phyloP scores from a whole-genome alignment of 2,329 filamentous ascomycete genomes.

The Diplodia intermedia region DNA sequence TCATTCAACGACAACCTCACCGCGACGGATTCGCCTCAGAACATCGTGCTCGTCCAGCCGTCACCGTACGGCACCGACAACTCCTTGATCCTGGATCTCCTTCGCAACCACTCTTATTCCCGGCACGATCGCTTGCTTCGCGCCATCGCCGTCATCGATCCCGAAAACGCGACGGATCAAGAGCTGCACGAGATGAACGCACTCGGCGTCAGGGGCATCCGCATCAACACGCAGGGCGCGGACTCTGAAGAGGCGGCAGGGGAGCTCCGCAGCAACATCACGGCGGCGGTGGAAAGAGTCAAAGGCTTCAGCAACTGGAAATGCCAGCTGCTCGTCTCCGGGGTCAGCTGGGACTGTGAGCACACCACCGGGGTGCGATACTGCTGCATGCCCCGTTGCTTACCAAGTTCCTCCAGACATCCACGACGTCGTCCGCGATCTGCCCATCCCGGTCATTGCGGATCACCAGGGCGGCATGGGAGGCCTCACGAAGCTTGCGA shows the following conservation, averaged over 20 bases:
- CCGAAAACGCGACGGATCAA: background rate
- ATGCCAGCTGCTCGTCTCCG: background rate
- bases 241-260: background rate
- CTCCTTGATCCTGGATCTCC: background rate
- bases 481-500: background rate
- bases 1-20: background rate
- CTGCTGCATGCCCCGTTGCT: background rate
- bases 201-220: background rate
- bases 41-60: constrained; percentile 10
- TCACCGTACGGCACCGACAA: constrained; percentile 12
- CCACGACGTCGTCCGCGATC: background rate
- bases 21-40: background rate
- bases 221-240: background rate
- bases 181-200: background rate
- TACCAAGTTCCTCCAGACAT: background rate
- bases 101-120: background rate
- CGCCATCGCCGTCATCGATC: constrained; percentile 9
- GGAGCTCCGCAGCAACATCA: background rate
- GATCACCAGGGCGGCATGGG: constrained; percentile 11
- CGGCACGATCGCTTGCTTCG: background rate
- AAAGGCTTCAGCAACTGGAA: background rate
- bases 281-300: background rate
- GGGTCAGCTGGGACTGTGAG: constrained; percentile 8
- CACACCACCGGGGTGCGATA: no score
- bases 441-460: constrained; percentile 10